Base-by-base conservation (phyloP, 495 filamentous ascomycete genomes). In the Hypoxylon subgilvum region DNA sequence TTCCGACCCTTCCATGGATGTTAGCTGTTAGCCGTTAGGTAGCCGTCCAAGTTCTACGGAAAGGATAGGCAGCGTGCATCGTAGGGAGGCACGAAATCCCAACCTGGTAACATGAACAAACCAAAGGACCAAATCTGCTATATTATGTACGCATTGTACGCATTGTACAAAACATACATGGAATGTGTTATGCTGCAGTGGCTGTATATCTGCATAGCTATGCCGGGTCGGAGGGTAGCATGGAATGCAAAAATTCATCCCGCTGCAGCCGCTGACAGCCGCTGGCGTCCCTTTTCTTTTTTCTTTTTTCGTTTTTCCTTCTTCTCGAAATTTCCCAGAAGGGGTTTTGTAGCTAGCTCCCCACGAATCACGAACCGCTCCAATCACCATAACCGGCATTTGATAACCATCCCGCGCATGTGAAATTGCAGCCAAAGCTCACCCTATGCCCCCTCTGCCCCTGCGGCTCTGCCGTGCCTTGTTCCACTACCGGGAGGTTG, bases 401-500 rank as follows among this genome's bases (percentile, higher is more conserved):
- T 62, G 39, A 38, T 12, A 28, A 28, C 41, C 54, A 64, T 58
- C 28, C 61, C 38, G 39, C 61, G 50, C 61, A 64, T 64, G 61
- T 64, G 61, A 64, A 63, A 47, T 52, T 58, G 48, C 48, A 52
- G 32, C 31, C 46, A 27, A 53, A 48, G 50, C 39, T 21, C 39
- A 45, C 40, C 30, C 30, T 56, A 32, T 53, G 50, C 39, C 30
- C 39, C 54, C 40, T 38, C 30, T 56, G 39, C 61, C 61, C 61
- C 54, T 64, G 61, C 61, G 61, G 61, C 61, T 64, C 61, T 64
- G 61, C 61, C 61, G 61, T 54, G 60, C 53, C 61, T 32, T 58
- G 61, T 64, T 59, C 55, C 61, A 64, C 61, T 64, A 64, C 61
- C 61, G 61, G 61, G 61, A 51, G 60, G 30, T 53, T 18, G 51